phyloP scores from a whole-genome alignment of 257 asterid genomes.

The Solanum sparsipilum region DNA sequence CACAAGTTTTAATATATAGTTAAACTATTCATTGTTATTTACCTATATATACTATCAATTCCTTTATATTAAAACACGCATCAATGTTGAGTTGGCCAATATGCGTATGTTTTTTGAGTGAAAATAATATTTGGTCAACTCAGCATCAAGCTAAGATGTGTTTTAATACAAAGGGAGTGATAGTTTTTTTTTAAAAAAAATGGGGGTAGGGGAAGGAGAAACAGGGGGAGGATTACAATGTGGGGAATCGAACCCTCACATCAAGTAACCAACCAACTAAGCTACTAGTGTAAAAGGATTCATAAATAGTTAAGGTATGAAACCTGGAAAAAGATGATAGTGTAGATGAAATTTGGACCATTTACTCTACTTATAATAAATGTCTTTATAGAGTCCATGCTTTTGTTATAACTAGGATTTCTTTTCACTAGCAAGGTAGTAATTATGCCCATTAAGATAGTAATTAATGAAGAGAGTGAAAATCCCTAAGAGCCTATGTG shows the following conservation, averaged over 20 bases:
- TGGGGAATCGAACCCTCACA: not conserved
- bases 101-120: not conserved
- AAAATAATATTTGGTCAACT: not conserved
- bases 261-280: not conserved
- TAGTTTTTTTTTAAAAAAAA: too few species aligned
- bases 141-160: not conserved
- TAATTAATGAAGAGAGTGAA: too few species aligned
- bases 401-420: not conserved
- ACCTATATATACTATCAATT: not conserved
- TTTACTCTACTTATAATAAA: not conserved
- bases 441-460: not conserved
- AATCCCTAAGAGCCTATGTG: not conserved
- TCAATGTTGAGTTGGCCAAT: not conserved
- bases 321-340: too few species aligned
- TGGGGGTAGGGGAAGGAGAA: not conserved
- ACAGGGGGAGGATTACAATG: too few species aligned
- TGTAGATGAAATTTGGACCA: too few species aligned
- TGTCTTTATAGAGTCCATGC: not conserved
- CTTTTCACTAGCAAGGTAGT: not conserved
- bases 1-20: not conserved
- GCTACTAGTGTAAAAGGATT: not conserved
- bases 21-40: not conserved
- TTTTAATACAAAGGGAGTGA: not conserved
- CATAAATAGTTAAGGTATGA: not conserved
- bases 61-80: not conserved